Evolutionary conservation across 208 protist genomes (phyloP).

Genomic region (Acanthamoeba royreba): DNA sequence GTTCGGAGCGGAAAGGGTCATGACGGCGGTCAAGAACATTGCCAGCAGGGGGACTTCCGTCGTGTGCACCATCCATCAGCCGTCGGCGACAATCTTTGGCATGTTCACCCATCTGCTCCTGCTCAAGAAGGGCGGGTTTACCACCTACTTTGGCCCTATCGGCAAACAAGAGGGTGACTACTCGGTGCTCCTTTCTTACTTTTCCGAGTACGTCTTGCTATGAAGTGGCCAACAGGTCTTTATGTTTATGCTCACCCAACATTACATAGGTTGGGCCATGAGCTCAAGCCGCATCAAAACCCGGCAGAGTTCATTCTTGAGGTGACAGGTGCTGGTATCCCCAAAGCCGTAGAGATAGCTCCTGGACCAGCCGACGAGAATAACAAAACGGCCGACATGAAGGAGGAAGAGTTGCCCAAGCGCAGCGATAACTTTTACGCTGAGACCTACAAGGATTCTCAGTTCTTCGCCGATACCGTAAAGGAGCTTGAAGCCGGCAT

Average conservation of each 20-base stretch:
- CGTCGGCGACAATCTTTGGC: not conserved
- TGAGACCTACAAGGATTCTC: not conserved
- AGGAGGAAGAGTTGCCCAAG: no score
- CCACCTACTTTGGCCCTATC: not conserved
- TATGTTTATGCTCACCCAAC: no score
- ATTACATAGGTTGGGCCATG: not conserved
- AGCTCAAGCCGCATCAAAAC: not conserved
- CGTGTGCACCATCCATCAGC: conserved; percentile 8
- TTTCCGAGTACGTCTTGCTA: no score
- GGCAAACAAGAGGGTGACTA: not conserved
- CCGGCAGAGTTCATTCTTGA: not conserved
- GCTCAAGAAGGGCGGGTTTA: not conserved
- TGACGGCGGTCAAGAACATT: not conserved
- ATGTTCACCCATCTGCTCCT: conserved; percentile 28
- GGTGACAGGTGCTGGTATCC: not conserved
- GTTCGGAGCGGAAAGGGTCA: not conserved
- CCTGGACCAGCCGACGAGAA: not conserved
- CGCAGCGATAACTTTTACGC: not conserved
- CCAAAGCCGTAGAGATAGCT: not conserved
- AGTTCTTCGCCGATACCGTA: not conserved
- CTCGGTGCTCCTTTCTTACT: not conserved
- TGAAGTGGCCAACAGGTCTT: no score
- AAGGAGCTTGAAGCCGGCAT: not conserved
- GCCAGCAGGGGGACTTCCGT: not conserved
- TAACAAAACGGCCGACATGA: not conserved